A percentile compares a stretch with the other conserved stretches of the same genome.
Evolutionary conservation across 164 flowering plant species (phyloP).

Genomic region (Vitis labrusca): DNA sequence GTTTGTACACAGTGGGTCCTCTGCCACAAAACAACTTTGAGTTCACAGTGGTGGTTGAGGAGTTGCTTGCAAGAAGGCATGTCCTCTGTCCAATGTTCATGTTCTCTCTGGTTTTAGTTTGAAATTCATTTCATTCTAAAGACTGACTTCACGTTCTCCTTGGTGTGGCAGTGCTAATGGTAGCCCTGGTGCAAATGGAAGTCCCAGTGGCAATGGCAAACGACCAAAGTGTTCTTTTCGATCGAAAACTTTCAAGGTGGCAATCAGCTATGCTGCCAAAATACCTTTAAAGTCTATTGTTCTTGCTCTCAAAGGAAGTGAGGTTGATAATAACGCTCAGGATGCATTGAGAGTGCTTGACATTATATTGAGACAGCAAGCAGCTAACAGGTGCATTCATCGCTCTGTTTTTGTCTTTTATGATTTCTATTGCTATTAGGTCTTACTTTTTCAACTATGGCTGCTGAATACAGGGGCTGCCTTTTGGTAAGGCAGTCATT

Average conservation of each 20-base stretch:
- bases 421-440: neutral
- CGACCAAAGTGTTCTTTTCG: slow-evolving; percentile 44
- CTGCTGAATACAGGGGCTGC: slow-evolving; percentile 58
- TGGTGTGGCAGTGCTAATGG: slow-evolving; percentile 23
- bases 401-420: slow-evolving; percentile 5
- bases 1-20: slow-evolving; percentile 63
- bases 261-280: slow-evolving; percentile 53
- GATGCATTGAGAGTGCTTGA: slow-evolving; percentile 79
- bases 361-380: slow-evolving; percentile 68
- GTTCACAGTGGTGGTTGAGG: slow-evolving; percentile 66
- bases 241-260: slow-evolving; percentile 54
- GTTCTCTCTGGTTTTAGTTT: neutral
- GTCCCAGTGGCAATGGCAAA: slow-evolving; percentile 42
- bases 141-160: neutral
- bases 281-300: slow-evolving; percentile 50
- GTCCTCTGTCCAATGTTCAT: slow-evolving; percentile 2
- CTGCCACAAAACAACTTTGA: slow-evolving; percentile 58
- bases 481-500: slow-evolving; percentile 81
- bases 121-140: neutral
- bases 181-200: slow-evolving; percentile 29
- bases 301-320: slow-evolving; percentile 48
- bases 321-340: slow-evolving; percentile 36
- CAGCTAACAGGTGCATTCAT: slow-evolving; percentile 50
- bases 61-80: slow-evolving; percentile 44
- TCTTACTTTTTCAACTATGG: slow-evolving; percentile 10